These are phyloP conservation scores for Saccharomyces hybrid DNA, from an alignment of 1,139 yeast species.

Conservation along the genomic window DNA sequence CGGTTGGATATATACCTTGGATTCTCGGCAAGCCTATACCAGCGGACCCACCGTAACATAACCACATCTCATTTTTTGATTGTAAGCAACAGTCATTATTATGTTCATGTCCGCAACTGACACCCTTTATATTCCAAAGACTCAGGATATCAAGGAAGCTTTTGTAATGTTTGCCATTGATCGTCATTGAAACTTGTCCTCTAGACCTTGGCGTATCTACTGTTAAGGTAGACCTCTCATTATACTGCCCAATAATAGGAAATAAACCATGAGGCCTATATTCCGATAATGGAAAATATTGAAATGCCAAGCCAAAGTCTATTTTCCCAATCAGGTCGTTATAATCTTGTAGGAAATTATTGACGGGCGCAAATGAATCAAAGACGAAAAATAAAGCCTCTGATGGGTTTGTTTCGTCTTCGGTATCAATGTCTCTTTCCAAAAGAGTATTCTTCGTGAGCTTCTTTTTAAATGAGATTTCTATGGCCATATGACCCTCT, in stretches of 20 bases:
- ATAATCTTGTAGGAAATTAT: not conserved
- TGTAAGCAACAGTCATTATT: slow-evolving; percentile 47
- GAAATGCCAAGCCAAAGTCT: slow-evolving; percentile 32
- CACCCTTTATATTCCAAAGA: slow-evolving; percentile 30
- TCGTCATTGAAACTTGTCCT: not conserved
- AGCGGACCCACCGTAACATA: slow-evolving; percentile 49
- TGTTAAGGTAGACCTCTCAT: slow-evolving; percentile 39
- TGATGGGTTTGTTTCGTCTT: not conserved
- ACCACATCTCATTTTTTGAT: slow-evolving; percentile 36
- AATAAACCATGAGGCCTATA: slow-evolving; percentile 45
- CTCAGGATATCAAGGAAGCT: slow-evolving; percentile 12
- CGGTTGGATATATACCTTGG: slow-evolving; percentile 38
- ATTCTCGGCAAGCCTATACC: slow-evolving; percentile 44
- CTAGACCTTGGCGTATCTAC: slow-evolving; percentile 12
- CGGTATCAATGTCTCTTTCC: not conserved
- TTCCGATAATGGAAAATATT: slow-evolving; percentile 47
- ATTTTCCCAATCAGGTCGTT: slow-evolving; percentile 10
- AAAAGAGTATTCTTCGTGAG: not conserved
- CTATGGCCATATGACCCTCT: slow-evolving; percentile 7
- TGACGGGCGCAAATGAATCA: slow-evolving; percentile 7
- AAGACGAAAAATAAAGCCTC: slow-evolving; percentile 7
- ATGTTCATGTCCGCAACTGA: slow-evolving; percentile 51
- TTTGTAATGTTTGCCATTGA: slow-evolving; percentile 6
- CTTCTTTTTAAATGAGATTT: not conserved
- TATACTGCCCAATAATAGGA: slow-evolving; percentile 43